Percentiles rank a stretch among this genome's conserved stretches.
These are phyloP conservation scores for Podaxis pistillaris DNA, from an alignment of 768 basidiomycete species.

Conservation along the genomic window DNA sequence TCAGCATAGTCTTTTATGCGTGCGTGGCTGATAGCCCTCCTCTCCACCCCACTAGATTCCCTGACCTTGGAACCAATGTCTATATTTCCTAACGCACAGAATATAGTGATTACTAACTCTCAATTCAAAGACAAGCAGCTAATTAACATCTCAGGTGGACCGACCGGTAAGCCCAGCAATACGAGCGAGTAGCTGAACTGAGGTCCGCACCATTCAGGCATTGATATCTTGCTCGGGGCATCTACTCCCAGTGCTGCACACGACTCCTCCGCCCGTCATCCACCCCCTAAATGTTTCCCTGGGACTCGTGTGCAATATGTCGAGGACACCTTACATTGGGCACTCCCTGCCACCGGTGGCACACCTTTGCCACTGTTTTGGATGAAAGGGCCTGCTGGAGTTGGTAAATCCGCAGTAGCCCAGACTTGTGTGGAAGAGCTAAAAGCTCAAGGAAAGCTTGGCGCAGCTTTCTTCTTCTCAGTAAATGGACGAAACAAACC, in stretches of 20 bases:
- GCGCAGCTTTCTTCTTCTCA: slow-evolving; percentile 11
- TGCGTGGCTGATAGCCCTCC: neutral
- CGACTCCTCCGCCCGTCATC: neutral
- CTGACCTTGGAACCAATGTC: neutral
- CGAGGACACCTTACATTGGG: slow-evolving; percentile 8
- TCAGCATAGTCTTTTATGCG: neutral
- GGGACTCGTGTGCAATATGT: slow-evolving; percentile 11
- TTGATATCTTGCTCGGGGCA: neutral
- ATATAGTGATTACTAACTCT: neutral
- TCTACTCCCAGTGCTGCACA: neutral
- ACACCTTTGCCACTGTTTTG: neutral
- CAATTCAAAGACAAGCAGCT: neutral
- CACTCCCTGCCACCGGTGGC: neutral
- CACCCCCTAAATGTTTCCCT: neutral
- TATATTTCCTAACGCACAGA: neutral
- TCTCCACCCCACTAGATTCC: neutral
- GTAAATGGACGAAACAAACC: neutral
- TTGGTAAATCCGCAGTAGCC: neutral
- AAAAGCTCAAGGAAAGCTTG: neutral
- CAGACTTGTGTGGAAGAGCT: neutral
- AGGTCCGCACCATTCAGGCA: neutral
- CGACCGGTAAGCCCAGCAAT: neutral
- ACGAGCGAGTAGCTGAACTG: neutral
- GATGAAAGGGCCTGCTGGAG: neutral
- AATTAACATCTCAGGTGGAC: neutral